Base-by-base conservation (phyloP, 768 basidiomycete genomes). In the Rhizopogon salebrosus region DNA sequence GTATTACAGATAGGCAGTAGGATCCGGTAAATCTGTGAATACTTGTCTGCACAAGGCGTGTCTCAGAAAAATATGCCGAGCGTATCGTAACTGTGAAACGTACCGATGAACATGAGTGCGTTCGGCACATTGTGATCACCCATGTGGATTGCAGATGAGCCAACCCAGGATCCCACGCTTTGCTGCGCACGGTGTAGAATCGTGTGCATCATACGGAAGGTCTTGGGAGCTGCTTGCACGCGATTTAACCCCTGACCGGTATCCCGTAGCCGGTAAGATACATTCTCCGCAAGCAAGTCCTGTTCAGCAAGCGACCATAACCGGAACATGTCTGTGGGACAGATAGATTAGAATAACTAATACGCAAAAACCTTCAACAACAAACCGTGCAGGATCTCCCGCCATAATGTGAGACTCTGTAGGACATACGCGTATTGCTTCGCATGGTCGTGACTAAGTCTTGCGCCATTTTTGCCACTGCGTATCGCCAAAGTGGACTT, bases 211-310 rank as follows among this genome's bases (percentile, higher is more conserved):
- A 89, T 84, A 26, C 87, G 83, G n/a, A 89, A 84, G 3, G 91
- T 93, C 67, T 92, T 92, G 11, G 91, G 91, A 3, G 91, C 81
- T 0, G 84, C 81, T 64, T 92, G 91, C 10, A 93, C 89, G 41
- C 91, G 85, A 70, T 93, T 93, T 50, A 93, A 76, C n/a, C 91
- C 91, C 62, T 93, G 91, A 24, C 91, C 91, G 0, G 91, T 93
- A 64, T 93, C 91, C 26, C 91, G 84, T 36, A 93, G 75, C 27
- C 91, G 86, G 65, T 93, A 93, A 3, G 82, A 64, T 37, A 85
- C 72, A 20, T 74, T 82, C 61, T 91, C 84, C 6, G 87, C 84
- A n/a, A 93, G 76, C 13, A 93, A 67, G 58, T 93, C 91, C 55
- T 85, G 81, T 62, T 92, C 91, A 0, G 89, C 82, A 2, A 92